Evolutionary conservation across 495 filamentous ascomycete genomes (phyloP).

Genomic region (Cercophora sp.): DNA sequence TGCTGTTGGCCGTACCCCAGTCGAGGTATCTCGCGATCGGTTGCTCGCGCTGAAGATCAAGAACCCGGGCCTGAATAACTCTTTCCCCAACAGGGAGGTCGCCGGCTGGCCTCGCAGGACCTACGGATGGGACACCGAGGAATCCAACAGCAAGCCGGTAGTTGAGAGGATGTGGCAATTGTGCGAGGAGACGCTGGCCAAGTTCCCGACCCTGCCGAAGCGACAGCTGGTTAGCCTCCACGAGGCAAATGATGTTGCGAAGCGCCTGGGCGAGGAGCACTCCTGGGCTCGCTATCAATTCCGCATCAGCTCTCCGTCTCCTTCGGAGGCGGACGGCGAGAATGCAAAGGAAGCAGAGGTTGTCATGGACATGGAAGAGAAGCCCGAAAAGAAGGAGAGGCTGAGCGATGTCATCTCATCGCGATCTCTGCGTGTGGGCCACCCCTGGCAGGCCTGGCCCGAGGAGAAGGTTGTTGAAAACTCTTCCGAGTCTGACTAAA

Average conservation of each 20-base stretch:
- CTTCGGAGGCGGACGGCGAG: too few relatives aligned
- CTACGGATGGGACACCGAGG: not conserved
- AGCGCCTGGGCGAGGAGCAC: constrained; percentile 49
- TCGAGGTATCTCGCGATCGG: constrained; percentile 57
- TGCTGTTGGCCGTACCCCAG: constrained; percentile 63
- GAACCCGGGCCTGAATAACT: not conserved
- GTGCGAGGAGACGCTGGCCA: constrained; percentile 26
- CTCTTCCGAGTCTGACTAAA: too few relatives aligned
- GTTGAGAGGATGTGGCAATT: constrained; percentile 28
- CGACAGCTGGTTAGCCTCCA: constrained; percentile 61
- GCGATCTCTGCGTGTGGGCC: too few relatives aligned
- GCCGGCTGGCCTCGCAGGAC: not conserved
- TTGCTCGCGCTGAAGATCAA: constrained; percentile 33
- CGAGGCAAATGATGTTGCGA: constrained; percentile 71
- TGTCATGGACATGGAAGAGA: not conserved
- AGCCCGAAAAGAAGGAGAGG: too few relatives aligned
- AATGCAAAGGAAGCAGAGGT: too few relatives aligned
- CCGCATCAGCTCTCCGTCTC: too few relatives aligned
- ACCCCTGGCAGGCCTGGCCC: too few relatives aligned
- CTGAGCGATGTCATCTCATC: too few relatives aligned
- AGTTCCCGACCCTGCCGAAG: constrained; percentile 32
- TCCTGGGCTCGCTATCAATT: constrained; percentile 18
- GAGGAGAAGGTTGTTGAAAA: too few relatives aligned
- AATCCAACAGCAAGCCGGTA: constrained; percentile 14
- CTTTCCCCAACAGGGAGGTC: too few relatives aligned